Evolutionary conservation across 2,329 filamentous ascomycete species (phyloP).

Genomic region (Pseudocercospora macadamiae): DNA sequence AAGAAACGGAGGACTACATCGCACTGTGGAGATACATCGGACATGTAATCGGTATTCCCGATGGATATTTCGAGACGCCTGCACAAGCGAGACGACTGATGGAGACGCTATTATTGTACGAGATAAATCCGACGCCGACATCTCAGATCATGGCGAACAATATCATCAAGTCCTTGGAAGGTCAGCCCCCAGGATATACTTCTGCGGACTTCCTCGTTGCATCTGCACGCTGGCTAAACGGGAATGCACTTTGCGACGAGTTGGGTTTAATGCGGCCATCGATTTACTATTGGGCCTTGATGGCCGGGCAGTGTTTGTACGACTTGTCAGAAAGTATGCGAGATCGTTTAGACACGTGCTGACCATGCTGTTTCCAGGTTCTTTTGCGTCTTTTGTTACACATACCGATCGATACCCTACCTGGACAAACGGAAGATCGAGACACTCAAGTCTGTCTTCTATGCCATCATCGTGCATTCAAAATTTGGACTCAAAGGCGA

Average conservation of each 20-base stretch:
- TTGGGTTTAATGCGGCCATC: slow-evolving; percentile 62
- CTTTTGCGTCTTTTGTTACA: slow-evolving; percentile 60
- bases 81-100: slow-evolving; percentile 63
- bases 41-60: slow-evolving; percentile 70
- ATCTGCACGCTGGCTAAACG: slow-evolving; percentile 71
- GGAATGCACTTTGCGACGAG: slow-evolving; percentile 61
- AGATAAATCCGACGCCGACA: slow-evolving; percentile 66
- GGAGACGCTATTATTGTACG: slow-evolving; percentile 68
- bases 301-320: slow-evolving; percentile 63
- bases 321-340: neutral
- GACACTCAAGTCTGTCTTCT: slow-evolving; percentile 57
- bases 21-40: slow-evolving; percentile 77
- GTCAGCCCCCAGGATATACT: slow-evolving; percentile 66
- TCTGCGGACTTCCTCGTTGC: slow-evolving; percentile 70
- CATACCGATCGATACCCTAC: slow-evolving; percentile 52
- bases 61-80: slow-evolving; percentile 55
- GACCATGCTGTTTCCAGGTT: slow-evolving; percentile 40
- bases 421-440: slow-evolving; percentile 58
- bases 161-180: slow-evolving; percentile 69
- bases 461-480: slow-evolving; percentile 63
- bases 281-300: slow-evolving; percentile 61
- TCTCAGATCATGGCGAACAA: slow-evolving; percentile 72
- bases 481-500: slow-evolving; percentile 65
- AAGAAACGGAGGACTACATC: slow-evolving; percentile 70
- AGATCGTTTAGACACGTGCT: neutral